Evolutionary conservation across 2,329 filamentous ascomycete genomes (phyloP).

Genomic region (Pseudogymnoascus verrucosus): DNA sequence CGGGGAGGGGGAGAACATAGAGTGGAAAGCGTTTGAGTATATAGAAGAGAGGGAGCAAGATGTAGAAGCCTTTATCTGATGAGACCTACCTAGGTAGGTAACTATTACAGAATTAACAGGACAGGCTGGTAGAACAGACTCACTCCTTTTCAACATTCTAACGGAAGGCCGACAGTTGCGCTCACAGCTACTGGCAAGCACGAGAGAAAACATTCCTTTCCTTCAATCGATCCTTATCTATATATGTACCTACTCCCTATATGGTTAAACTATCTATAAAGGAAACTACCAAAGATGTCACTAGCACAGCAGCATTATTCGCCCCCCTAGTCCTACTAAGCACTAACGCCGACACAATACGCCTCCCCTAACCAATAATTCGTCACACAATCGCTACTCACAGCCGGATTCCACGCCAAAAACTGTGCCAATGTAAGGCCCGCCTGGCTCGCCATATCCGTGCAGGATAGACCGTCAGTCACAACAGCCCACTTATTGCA

Average conservation of each 20-base stretch:
- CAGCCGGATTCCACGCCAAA: slow-evolving; percentile 25
- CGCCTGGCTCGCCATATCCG: not conserved
- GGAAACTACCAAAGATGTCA: not conserved
- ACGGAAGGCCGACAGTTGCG: not conserved
- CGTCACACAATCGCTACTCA: slow-evolving; percentile 12
- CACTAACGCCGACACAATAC: slow-evolving; percentile 9
- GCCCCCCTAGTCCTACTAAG: not conserved
- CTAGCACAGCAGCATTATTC: slow-evolving; percentile 1
- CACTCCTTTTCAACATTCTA: not conserved
- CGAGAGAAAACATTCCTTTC: not conserved
- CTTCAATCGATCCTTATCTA: slow-evolving; percentile 1
- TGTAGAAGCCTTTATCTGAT: not conserved
- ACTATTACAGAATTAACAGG: slow-evolving; percentile 8
- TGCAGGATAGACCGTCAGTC: slow-evolving; percentile 13
- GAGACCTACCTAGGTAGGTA: not conserved
- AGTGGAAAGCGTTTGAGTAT: slow-evolving; percentile 6
- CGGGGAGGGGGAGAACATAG: slow-evolving; percentile 9
- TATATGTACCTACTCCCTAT: not conserved
- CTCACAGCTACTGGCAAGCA: not conserved
- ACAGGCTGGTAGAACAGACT: not conserved
- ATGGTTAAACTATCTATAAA: not conserved
- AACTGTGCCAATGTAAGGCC: slow-evolving; percentile 14
- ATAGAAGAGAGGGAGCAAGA: not conserved
- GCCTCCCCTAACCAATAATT: slow-evolving; percentile 7
- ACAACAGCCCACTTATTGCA: too few relatives aligned